phyloP scores from a whole-genome alignment of 2,329 filamentous ascomycete genomes.

The Sporothrix euskadiensis region DNA sequence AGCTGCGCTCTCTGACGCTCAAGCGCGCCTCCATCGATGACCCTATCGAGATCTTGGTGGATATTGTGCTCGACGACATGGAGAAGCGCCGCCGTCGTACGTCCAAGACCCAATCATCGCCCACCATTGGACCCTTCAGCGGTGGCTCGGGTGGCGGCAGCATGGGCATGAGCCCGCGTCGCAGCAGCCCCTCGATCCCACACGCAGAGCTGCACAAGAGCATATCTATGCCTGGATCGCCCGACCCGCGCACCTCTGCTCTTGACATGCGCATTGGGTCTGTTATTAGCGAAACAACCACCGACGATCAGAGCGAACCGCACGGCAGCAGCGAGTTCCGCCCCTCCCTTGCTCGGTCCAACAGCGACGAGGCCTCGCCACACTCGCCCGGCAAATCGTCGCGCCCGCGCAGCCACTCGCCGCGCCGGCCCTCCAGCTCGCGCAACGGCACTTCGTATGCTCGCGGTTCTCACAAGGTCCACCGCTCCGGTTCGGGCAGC shows the following conservation, averaged over 20 bases:
- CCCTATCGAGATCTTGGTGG: constrained; percentile 82
- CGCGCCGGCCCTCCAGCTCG: constrained; percentile 72
- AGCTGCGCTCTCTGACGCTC: constrained; percentile 83
- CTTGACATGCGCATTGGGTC: constrained; percentile 61
- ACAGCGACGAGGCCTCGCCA: constrained; percentile 48
- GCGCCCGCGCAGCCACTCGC: constrained; percentile 76
- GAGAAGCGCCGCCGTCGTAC: constrained; percentile 86
- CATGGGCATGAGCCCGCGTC: constrained; percentile 53
- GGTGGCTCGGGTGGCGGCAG: constrained; percentile 9
- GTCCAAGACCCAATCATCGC: constrained; percentile 80
- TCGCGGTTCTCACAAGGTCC: constrained; percentile 71
- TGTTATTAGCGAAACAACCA: constrained; percentile 51
- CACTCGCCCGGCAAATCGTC: constrained; percentile 47
- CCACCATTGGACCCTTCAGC: constrained; percentile 62
- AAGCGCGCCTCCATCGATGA: constrained; percentile 88
- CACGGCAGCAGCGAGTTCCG: constrained; percentile 42
- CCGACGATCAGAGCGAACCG: constrained; percentile 47
- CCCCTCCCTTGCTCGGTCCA: constrained; percentile 49
- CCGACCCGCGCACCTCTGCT: constrained; percentile 50
- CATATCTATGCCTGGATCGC: constrained; percentile 66
- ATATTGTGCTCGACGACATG: constrained; percentile 95
- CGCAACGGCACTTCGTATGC: constrained; percentile 66
- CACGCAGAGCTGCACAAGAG: constrained; percentile 68
- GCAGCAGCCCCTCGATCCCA: constrained; percentile 65
- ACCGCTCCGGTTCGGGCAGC: constrained; percentile 86